Conservation (phyloP, 2,329 filamentous ascomycete species). For the Magnaporthales sp. region DNA sequence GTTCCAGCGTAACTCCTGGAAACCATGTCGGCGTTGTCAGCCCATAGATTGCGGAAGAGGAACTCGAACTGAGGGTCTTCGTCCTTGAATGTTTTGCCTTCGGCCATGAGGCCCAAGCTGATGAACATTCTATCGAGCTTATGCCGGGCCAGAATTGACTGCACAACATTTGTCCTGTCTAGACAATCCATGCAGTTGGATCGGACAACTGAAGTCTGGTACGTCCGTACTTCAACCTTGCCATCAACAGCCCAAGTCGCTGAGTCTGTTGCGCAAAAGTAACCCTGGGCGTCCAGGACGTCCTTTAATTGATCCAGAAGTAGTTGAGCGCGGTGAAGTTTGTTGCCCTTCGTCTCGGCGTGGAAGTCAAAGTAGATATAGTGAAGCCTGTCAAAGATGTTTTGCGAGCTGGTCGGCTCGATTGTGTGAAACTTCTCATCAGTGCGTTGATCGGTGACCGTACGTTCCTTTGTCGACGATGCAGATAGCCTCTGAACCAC, state of each 20-base stretch:
- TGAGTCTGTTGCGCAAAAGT: constrained; percentile 79
- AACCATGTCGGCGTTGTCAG: constrained; percentile 94
- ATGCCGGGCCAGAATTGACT: constrained; percentile 91
- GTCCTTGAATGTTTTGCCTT: constrained; percentile 65
- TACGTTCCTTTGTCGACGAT: constrained; percentile 57
- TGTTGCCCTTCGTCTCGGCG: constrained; percentile 89
- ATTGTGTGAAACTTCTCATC: constrained; percentile 77
- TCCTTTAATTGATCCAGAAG: constrained; percentile 75
- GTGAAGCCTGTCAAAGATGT: constrained; percentile 71
- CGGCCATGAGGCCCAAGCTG: constrained; percentile 70
- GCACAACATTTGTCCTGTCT: constrained; percentile 94
- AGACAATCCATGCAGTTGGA: constrained; percentile 99
- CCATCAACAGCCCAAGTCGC: constrained; percentile 64
- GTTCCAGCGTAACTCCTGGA: constrained; percentile 91
- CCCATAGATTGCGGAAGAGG: constrained; percentile 95
- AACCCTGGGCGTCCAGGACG: constrained; percentile 69
- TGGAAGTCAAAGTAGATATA: constrained; percentile 99
- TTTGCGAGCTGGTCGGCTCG: constrained; percentile 44
- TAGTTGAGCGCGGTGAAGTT: constrained; percentile 84
- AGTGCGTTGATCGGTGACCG: constrained; percentile 57
- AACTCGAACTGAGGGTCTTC: constrained; percentile 78
- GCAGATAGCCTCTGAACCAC: constrained; percentile 71
- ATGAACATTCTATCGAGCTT: constrained; percentile 81
- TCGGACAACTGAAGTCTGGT: constrained; percentile 83
- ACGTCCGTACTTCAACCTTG: constrained; percentile 68